Evolutionary conservation across 23 red algal genomes (phyloP), one percentile per base, ranked within the genome.

Genomic region (Gracilariopsis chorda): DNA sequence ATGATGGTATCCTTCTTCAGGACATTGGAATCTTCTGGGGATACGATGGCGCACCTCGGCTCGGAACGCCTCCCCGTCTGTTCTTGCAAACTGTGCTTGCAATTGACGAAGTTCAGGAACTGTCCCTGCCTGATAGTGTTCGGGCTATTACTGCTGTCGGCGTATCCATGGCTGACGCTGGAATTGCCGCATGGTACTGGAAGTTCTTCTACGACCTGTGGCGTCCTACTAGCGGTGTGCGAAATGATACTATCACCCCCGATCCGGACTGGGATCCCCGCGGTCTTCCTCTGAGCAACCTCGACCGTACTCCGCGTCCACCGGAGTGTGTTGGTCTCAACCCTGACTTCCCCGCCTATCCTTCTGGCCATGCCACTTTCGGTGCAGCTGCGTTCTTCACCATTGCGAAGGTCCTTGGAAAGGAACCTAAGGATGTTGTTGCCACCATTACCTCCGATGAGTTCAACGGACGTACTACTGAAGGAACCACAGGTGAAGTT

Each of bases 21-120:
- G 73, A 78, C 44, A 78, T 78, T 52, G 73, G 73, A 24, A 78
- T 52, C 30, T 78, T 78, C 73, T 78, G 73, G 73, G 73, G 73
- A 33, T 78, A 78, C 20, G 73, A 78, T 52, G 73, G 73, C 16
- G 43, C 43, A 0, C 41, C 44, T 13, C 14, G 16, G 21, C 46
- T 78, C 13, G 73, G 73, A 53, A 45, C 51, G 2, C 73, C 73
- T 23, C 73, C 73, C 13, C 73, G 73, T 78, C 73, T 78, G 45
- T 78, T 49, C 34, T 52, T 78, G 44, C 73, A 78, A 51, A 24
- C 30, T 39, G 19, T 48, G 34, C 14, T 78, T 16, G 45, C 73
- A 6, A 41, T 78, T 7, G 20, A 1, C 2, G 45, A 51, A 33
- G 16, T 78, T 16, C 3, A 33, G 6, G 40, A 14, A 19, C 43